Base-by-base conservation (phyloP, 2,329 filamentous ascomycete species). In the Penicillium aurantiogriseum region DNA sequence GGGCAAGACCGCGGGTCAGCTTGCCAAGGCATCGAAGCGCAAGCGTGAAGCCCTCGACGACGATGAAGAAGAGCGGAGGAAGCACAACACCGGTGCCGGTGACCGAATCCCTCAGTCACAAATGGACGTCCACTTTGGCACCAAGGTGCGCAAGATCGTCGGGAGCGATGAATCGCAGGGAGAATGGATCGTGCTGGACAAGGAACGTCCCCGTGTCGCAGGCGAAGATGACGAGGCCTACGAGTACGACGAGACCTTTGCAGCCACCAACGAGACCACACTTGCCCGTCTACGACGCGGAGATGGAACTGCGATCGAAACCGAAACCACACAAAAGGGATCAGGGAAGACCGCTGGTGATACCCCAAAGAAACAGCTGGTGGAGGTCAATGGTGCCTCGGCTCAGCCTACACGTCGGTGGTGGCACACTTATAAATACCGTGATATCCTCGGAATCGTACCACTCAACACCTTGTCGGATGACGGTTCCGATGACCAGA, bases 371-470 rank as follows among this genome's bases (percentile, higher is more conserved):
- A 71, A 71, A 56, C 63, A 68, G 51, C 49, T 68, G 40, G 65
- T 63, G 27, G 62, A 64, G 38, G 43, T 57, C 33, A 64, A 63
- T 42, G 57, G 63, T 29, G 64, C 72, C 43, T 69, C 65, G 47
- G 67, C 67, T 38, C 63, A 69, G 17, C 52, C 67, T 29, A 51
- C 66, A 46, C 69, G 75, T 51, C 66, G 70, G 23, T 74, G 75
- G 77, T 97, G 92, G 91, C 85, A 88, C 71, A 96, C 92, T 5
- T 92, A 89, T 81, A 95, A 96, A 75, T 99, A 97, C 76, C 84
- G 92, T 57, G 90, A 92, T n/a, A 92, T 99, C 66, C 80, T 99
- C 60, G 94, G 92, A 5, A 82, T 88, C 44, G 81, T 86, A 21
- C 81, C 84, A 19, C 74, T 88, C 33, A 79, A 77, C 38, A 51